Evolutionary conservation across 495 filamentous ascomycete species (phyloP).

Genomic region (Aspergillus steynii): DNA sequence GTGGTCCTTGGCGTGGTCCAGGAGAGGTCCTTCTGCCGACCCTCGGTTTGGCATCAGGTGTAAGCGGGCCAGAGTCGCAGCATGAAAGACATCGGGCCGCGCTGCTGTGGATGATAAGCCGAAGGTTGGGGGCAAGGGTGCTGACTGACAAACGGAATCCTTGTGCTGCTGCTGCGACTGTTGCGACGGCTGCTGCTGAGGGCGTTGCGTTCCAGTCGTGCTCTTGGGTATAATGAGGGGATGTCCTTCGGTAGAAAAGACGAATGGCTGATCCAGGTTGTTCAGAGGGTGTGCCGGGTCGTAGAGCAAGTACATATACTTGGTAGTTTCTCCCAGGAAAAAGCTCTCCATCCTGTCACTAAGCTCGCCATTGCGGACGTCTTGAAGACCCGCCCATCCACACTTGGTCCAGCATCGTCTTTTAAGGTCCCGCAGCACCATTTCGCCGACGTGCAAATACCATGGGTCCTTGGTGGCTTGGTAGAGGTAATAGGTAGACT

Average conservation of each 20-base stretch:
- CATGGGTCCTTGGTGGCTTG: conserved; percentile 92
- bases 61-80: conserved; percentile 79
- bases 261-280: conserved; percentile 78
- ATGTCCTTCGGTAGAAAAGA: conserved; percentile 96
- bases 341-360: conserved; percentile 99
- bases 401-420: conserved; percentile 90
- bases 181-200: conserved; percentile 14
- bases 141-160: conserved; percentile 55
- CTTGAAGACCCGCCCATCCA: conserved; percentile 93
- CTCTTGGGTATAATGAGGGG: conserved; percentile 79
- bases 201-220: conserved; percentile 11
- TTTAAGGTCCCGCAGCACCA: conserved; percentile 87
- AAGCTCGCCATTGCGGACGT: conserved; percentile 84
- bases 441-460: conserved; percentile 94
- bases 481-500: conserved; percentile 92
- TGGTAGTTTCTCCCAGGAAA: conserved; percentile 93
- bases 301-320: conserved; percentile 91
- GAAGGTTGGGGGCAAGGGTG: conserved; percentile 58
- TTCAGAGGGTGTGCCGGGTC: conserved; percentile 85
- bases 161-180: conserved; percentile 9
- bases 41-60: conserved; percentile 67
- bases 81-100: conserved; percentile 86
- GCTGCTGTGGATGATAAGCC: conserved; percentile 78
- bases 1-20: conserved; percentile 51
- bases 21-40: conserved; percentile 51